Base-by-base conservation (phyloP, 2,329 filamentous ascomycete genomes). In the Pseudocercospora pini-densiflorae region DNA sequence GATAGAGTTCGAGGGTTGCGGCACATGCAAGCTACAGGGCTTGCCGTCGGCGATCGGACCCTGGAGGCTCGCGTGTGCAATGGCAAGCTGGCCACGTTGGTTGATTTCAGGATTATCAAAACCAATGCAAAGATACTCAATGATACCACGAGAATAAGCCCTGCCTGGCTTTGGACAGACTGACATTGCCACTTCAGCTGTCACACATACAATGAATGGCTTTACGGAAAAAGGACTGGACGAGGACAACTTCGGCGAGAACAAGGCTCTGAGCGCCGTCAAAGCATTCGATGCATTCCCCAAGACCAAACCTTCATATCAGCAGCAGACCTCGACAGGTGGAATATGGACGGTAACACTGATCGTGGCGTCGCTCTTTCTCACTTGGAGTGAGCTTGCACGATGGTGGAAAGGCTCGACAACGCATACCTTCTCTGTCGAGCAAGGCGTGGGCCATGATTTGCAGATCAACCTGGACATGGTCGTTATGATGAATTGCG, bases 231-330 rank as follows among this genome's bases (percentile, higher is more conserved):
- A 87, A 73, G 84, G 84, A 72, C 86, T 94, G 73, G 86, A 93
- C 76, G 93, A 97, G 75, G 90, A 91, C 79, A 83, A 88, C 70
- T 97, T 97, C 82, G 91, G 88, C 76, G 89, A 92, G 73, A 66
- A 54, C 77, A 85, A 84, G 64, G 85, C 87, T 63, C 74, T 85
- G 65, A 80, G 78, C 61, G 79, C 85, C 64, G 81, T 97, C 75
- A 90, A 90, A 80, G 93, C 94, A 66, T 99, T 99, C 81, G 95
- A 99, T 84, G 94, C 94, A 71, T 99, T 99, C 79, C 94, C 95
- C 72, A 98, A 99, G 85, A 92, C 94, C 62, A 98, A 98, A 83
- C 88, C 94, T 16, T 93, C 94, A 76, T 99, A 97, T 81, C 90
- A 95, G 63, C 90, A 91, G 55, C 88, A 90, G 71, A 96, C 93